Evolutionary conservation across 306 rosid species (phyloP).

Genomic region (Carpinus viminea): DNA sequence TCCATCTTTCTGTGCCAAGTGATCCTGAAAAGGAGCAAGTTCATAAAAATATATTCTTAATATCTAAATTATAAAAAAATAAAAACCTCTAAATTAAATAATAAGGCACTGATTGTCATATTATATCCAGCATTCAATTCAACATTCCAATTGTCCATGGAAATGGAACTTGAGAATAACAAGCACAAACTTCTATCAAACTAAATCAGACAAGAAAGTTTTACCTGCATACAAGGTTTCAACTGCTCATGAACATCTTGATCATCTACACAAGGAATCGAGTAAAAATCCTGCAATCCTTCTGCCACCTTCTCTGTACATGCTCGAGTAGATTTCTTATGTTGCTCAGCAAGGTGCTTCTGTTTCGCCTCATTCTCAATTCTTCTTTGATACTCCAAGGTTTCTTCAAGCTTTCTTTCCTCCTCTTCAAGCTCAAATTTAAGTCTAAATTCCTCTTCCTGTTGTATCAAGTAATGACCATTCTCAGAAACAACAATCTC

Average conservation of each 20-base stretch:
- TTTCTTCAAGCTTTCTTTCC: conserved; percentile 91
- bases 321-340: conserved; percentile 57
- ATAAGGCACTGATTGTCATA: not conserved
- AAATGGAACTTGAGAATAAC: conserved; percentile 25
- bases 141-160: conserved; percentile 27
- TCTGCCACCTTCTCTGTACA: conserved; percentile 43
- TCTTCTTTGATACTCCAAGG: conserved; percentile 84
- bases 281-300: conserved; percentile 37
- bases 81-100: conserved; percentile 21
- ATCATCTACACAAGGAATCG: conserved; percentile 38
- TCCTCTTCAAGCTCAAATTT: conserved; percentile 85
- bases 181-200: conserved; percentile 14
- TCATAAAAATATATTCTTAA: conserved; percentile 31
- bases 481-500: conserved; percentile 46
- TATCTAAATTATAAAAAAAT: conserved; percentile 7
- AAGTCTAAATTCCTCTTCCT: conserved; percentile 74
- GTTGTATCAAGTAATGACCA: conserved; percentile 58
- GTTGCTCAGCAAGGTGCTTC: conserved; percentile 90
- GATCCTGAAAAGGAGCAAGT: conserved; percentile 51
- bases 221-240: conserved; percentile 52
- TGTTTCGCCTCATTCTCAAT: conserved; percentile 93
- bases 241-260: conserved; percentile 35
- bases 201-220: conserved; percentile 9
- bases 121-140: conserved; percentile 1
- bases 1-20: conserved; percentile 46